Evolutionary conservation across 2,329 filamentous ascomycete genomes (phyloP), one percentile per base, ranked within the genome.

Genomic region (Diaporthe ampelina): DNA sequence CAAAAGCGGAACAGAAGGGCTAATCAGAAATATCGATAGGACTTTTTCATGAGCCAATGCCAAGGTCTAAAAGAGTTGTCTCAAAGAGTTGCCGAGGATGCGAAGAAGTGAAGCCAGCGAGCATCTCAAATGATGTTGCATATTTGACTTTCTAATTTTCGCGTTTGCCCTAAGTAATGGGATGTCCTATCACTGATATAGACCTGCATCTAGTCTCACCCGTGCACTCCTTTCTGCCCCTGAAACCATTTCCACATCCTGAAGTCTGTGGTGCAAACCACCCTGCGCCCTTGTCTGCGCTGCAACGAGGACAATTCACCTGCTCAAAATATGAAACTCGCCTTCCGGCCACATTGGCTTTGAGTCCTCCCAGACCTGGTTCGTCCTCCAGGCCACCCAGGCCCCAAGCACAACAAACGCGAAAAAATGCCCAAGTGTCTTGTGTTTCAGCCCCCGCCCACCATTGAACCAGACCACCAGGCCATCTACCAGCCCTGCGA

Each of bases 401-500:
- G 76, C 76, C 1, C 75, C 72, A 52, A 81, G 79, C 0, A 78
- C 77, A 40, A 75, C 52, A 3, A 78, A 77, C 0, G 78, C 80
- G 19, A 79, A 75, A 78, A 78, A 81, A 69, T 82, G 81, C 0
- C 81, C 79, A 57, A 71, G 37, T 4, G 79, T 79, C 69, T 75
- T 59, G 19, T 69, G 77, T 19, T 73, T 75, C 6, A 78, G 58
- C 24, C 76, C 58, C 11, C 79, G 75, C 13, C 81, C 81, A 0
- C 81, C 81, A 3, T 79, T 69, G 10, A 78, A 24, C 82, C 81
- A 83, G 1, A 84, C 79, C 1, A 83, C 78, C 8, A 81, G 17
- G 0, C 82, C 82, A 40, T 84, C 82, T 0, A 78, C 80, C 24
- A 83, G 71, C 40, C 79, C 79, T n/a, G 80, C 81, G 0, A 81